Base-by-base conservation (phyloP, 2,329 filamentous ascomycete species). In the Geoglossum cookeanum region DNA sequence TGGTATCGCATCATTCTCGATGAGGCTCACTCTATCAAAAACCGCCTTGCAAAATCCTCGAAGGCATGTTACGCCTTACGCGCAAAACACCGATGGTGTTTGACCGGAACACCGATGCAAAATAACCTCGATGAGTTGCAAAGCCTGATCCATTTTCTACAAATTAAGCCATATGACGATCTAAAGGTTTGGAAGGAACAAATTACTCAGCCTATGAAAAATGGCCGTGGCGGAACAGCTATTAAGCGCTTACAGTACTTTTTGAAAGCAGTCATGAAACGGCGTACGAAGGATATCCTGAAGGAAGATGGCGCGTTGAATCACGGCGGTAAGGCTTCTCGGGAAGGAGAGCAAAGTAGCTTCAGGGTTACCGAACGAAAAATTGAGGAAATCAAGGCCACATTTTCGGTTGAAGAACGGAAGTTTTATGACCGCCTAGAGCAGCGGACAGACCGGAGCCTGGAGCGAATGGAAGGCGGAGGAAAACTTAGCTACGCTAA, bases 11-110 rank as follows among this genome's bases (percentile, higher is more conserved):
- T 96, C 60, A 91, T 98, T 61, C 77, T 98, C 1, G 92, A 98
- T 61, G 92, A 98, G 72, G 92, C 92, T 0, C 92, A 98, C 68
- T 94, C 87, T 1, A 96, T 98, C 77, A 98, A 98, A 73, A 98
- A 98, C 67, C 84, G 91, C 61, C 95, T 94, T 63, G 89, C 92
- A 27, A 98, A 98, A 71, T 84, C 87, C 45, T 95, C 91, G 1
- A 89, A 95, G 68, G 90, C 92, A 1, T 92, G 87, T 62, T 98
- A 84, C 66, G 87, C 87, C 1, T 71, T 98, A 35, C 76, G 84
- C 33, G 83, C 87, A 22, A 85, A 92, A 67, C 97, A 95, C 65
- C 79, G 92, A 60, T 98, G 92, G 92, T 97, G 92, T 66, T 72
- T 98, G 60, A 95, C 90, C 0, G 92, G 92, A 56, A 98, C 92